These are phyloP conservation scores for Solanum tarijense DNA, from an alignment of 257 asterid species.

Conservation along the genomic window DNA sequence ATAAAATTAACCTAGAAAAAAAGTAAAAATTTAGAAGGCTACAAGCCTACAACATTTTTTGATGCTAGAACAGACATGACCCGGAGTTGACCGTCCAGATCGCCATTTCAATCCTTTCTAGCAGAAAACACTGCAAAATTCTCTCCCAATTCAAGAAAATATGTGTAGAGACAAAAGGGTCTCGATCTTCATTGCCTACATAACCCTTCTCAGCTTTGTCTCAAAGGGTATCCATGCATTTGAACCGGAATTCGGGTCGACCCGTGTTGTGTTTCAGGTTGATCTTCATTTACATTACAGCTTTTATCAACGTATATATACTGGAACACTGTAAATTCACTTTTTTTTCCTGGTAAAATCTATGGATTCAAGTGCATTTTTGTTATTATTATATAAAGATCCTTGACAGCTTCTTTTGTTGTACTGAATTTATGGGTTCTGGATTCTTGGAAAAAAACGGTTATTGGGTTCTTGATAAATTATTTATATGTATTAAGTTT, in stretches of 20 bases:
- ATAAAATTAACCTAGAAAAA: no score
- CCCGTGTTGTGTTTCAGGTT: constrained; percentile 67
- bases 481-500: no score
- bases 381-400: neutral
- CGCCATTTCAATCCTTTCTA: neutral
- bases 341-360: neutral
- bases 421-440: neutral
- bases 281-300: neutral
- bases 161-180: constrained; percentile 20
- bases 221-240: constrained; percentile 24
- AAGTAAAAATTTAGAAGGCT: no score
- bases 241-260: constrained; percentile 46
- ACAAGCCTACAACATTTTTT: neutral
- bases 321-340: neutral
- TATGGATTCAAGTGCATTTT: neutral
- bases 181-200: constrained; percentile 15
- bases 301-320: neutral
- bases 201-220: constrained; percentile 19
- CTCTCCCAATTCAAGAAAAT: constrained; percentile 26
- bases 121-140: neutral
- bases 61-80: neutral
- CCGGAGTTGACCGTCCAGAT: neutral
- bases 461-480: neutral
- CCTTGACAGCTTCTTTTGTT: neutral
- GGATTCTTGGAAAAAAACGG: neutral